A percentile compares a stretch with the other conserved stretches of the same genome.
phyloP scores from a whole-genome alignment of 2,329 filamentous ascomycete species.

The Aureobasidium lini region DNA sequence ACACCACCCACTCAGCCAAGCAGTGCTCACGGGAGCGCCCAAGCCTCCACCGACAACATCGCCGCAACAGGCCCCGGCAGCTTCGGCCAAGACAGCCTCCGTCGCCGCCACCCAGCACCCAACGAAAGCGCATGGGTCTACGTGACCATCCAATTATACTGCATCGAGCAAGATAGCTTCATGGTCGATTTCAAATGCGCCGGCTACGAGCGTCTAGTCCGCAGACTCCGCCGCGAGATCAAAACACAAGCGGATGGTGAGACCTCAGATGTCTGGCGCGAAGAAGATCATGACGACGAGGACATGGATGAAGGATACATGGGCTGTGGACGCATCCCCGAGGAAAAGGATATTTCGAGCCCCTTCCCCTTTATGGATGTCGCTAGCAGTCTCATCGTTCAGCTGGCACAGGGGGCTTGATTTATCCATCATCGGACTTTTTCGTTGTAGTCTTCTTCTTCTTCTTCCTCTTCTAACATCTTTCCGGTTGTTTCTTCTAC shows the following conservation, averaged over 20 bases:
- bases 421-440: not conserved
- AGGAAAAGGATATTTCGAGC: conserved; percentile 91
- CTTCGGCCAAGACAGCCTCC: conserved; percentile 9
- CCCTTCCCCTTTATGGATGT: conserved; percentile 95
- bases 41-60: conserved; percentile 24
- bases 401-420: conserved; percentile 72
- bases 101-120: conserved; percentile 28
- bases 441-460: not conserved
- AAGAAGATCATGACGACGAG: conserved; percentile 24
- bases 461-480: not conserved
- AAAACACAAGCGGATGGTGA: conserved; percentile 24
- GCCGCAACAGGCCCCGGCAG: conserved; percentile 17
- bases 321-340: conserved; percentile 46
- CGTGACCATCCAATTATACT: conserved; percentile 92
- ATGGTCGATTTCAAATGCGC: conserved; percentile 98
- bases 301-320: conserved; percentile 33
- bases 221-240: conserved; percentile 31
- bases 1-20: conserved; percentile 8
- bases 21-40: conserved; percentile 16
- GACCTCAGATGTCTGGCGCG: conserved; percentile 26
- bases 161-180: conserved; percentile 86
- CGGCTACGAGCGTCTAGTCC: conserved; percentile 82
- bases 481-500: not conserved
- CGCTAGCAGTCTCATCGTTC: conserved; percentile 84
- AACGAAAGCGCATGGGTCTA: conserved; percentile 80